Conservation (phyloP, 192 early-diverging fungal genomes). For the Entomortierella parvispora region DNA sequence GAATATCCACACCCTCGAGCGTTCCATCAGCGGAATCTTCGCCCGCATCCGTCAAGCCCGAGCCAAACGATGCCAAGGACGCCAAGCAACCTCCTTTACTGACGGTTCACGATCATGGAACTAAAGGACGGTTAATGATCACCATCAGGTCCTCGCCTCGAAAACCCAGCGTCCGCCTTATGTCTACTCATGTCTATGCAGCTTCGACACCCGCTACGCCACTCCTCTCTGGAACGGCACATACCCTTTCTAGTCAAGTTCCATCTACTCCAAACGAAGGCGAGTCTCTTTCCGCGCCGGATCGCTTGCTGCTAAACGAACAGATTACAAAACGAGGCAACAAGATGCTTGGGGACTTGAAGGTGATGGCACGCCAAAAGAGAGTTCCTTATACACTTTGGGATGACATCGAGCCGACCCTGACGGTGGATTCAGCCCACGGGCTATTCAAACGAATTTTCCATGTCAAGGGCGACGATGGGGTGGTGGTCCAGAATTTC, state of each 20-base stretch:
- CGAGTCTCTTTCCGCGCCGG: constrained; percentile 8
- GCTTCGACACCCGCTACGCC: constrained; percentile 28
- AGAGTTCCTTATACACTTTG: constrained; percentile 48
- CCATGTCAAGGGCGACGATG: constrained; percentile 54
- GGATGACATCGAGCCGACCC: constrained; percentile 33
- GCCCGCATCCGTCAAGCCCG: background rate
- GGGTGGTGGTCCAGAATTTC: constrained; percentile 66
- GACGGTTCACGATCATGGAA: constrained; percentile 20
- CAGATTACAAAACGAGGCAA: constrained; percentile 40
- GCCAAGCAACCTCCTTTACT: background rate
- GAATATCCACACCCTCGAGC: constrained; percentile 15
- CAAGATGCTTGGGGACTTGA: constrained; percentile 27
- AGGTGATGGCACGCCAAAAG: constrained; percentile 18
- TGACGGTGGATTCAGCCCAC: constrained; percentile 58
- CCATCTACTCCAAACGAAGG: constrained; percentile 10
- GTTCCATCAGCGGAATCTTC: background rate
- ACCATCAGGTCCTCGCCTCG: constrained; percentile 5
- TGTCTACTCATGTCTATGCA: background rate
- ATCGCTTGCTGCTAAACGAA: constrained; percentile 16
- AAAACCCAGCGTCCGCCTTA: background rate
- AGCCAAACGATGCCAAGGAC: background rate
- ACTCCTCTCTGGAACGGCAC: background rate
- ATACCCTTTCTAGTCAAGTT: constrained; percentile 29
- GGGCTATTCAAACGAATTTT: constrained; percentile 69
- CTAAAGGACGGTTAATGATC: constrained; percentile 25